These are phyloP conservation scores for Penicillium paneum DNA, from an alignment of 2,329 filamentous ascomycete genomes.

Conservation along the genomic window DNA sequence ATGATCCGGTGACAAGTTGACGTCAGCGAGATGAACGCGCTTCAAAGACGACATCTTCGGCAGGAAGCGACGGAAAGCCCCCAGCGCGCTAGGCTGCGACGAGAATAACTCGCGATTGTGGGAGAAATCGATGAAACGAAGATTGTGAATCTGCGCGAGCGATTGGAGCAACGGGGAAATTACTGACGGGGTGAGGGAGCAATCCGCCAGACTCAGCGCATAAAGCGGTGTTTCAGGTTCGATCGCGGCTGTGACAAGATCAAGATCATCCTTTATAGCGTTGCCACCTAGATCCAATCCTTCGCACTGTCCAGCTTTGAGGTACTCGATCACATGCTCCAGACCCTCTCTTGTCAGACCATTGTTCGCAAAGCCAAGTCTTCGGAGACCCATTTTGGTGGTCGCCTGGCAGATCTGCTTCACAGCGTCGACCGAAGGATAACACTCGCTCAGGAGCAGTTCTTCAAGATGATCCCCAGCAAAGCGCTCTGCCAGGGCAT, in stretches of 20 bases:
- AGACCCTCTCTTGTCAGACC: constrained; percentile 70
- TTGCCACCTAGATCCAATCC: constrained; percentile 89
- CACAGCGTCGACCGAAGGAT: constrained; percentile 67
- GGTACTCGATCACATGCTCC: constrained; percentile 70
- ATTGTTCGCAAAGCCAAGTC: constrained; percentile 82
- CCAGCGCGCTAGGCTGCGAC: constrained; percentile 67
- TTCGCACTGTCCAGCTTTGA: constrained; percentile 74
- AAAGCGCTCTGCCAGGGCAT: constrained; percentile 71
- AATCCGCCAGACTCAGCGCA: constrained; percentile 82
- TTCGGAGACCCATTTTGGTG: constrained; percentile 70
- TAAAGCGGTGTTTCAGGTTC: constrained; percentile 59
- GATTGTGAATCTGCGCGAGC: constrained; percentile 64
- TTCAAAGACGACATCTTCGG: constrained; percentile 75
- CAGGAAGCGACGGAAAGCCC: constrained; percentile 75
- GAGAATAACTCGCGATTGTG: constrained; percentile 82
- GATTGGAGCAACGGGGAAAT: constrained; percentile 73
- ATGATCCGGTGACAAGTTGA: constrained; percentile 79
- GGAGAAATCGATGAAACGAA: constrained; percentile 88
- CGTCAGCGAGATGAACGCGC: constrained; percentile 81
- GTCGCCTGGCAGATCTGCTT: constrained; percentile 75
- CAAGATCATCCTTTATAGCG: constrained; percentile 58
- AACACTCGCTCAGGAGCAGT: constrained; percentile 77
- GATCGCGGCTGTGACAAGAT: constrained; percentile 36
- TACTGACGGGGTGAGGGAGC: constrained; percentile 70
- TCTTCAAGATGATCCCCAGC: constrained; percentile 76